phyloP scores from a whole-genome alignment of 495 filamentous ascomycete species.

The Tetracladium setigerum region DNA sequence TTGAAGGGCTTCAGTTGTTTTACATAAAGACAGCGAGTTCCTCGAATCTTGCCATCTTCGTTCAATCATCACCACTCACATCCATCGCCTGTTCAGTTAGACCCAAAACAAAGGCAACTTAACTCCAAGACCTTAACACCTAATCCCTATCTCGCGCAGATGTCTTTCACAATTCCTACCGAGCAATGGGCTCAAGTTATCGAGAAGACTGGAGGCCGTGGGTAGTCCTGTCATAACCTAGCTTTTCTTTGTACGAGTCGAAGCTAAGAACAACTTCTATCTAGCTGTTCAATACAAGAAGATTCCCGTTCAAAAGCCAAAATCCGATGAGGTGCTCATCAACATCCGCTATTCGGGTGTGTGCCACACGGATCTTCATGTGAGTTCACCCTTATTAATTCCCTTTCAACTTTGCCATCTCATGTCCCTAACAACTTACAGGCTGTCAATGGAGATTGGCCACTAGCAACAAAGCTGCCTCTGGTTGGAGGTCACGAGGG shows the following conservation, averaged over 20 bases:
- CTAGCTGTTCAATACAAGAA: slow-evolving; percentile 66
- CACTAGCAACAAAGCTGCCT: slow-evolving; percentile 65
- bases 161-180: slow-evolving; percentile 45
- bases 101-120: no score
- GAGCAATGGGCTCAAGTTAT: slow-evolving; percentile 85
- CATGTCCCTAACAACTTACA: slow-evolving; percentile 8
- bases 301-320: slow-evolving; percentile 71
- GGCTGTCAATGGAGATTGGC: slow-evolving; percentile 85
- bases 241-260: background rate
- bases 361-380: slow-evolving; percentile 70
- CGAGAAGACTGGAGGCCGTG: slow-evolving; percentile 65
- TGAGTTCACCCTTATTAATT: no score
- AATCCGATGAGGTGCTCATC: slow-evolving; percentile 80
- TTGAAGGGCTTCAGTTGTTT: no score
- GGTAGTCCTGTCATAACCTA: slow-evolving; percentile 13
- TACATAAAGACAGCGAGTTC: no score
- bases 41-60: no score
- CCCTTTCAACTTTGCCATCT: background rate
- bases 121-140: no score
- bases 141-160: slow-evolving; percentile 3
- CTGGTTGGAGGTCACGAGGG: slow-evolving; percentile 95
- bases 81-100: no score
- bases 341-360: slow-evolving; percentile 92
- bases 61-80: no score
- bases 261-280: slow-evolving; percentile 12